phyloP scores from a whole-genome alignment of 306 rosid genomes.

The Hippophae tibetana region DNA sequence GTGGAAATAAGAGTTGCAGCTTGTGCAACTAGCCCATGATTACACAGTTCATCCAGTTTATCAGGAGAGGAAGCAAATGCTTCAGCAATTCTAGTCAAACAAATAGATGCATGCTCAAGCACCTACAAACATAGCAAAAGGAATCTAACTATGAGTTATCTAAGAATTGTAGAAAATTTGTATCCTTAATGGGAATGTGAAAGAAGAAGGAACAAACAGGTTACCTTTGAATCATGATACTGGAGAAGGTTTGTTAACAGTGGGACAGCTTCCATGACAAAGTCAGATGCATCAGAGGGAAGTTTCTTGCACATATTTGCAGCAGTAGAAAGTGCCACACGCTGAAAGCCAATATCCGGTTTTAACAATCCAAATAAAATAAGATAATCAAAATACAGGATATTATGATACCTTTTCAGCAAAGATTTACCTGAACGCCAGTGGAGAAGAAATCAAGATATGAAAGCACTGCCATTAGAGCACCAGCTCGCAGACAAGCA shows the following conservation, averaged over 20 bases:
- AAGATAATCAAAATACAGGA: conserved; percentile 32
- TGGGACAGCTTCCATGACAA: conserved; percentile 99
- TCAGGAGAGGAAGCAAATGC: conserved; percentile 93
- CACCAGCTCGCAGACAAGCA: conserved; percentile 97
- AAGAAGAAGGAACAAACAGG: background rate
- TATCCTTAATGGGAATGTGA: background rate
- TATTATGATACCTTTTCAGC: conserved; percentile 42
- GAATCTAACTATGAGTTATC: conserved; percentile 5
- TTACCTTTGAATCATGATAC: conserved; percentile 90
- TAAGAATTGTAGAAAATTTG: background rate
- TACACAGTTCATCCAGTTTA: conserved; percentile 82
- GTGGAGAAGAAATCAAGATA: conserved; percentile 93
- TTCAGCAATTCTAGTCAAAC: conserved; percentile 98
- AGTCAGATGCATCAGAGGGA: conserved; percentile 96
- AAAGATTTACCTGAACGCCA: conserved; percentile 75
- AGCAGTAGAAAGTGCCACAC: conserved; percentile 97
- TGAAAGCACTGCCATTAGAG: conserved; percentile 99
- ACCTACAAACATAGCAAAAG: conserved; percentile 42
- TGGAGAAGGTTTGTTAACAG: conserved; percentile 92
- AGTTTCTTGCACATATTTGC: conserved; percentile 99
- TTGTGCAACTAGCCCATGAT: conserved; percentile 89
- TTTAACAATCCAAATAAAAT: background rate
- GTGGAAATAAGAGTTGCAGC: conserved; percentile 90
- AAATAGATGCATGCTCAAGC: conserved; percentile 95
- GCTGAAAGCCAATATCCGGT: conserved; percentile 35